A percentile compares a stretch with the other conserved stretches of the same genome.
Conservation (phyloP, 2,329 filamentous ascomycete genomes). For the Fusarium penzigii region DNA sequence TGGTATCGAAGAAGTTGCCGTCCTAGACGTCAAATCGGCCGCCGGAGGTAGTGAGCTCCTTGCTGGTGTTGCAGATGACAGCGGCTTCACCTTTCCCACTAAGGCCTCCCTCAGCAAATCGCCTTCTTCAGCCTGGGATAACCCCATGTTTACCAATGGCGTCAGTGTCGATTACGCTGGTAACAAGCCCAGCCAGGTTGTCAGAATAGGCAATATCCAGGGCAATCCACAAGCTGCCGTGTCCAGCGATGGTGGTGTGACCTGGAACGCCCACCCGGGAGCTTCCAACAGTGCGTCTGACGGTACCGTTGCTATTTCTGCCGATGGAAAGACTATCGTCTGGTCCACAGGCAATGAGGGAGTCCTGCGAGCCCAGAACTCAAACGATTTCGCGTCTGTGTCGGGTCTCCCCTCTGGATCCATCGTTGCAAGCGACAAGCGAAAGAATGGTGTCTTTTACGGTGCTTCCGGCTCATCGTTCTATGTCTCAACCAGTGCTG, state of each 20-base stretch:
- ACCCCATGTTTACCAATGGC: slow-evolving; percentile 47
- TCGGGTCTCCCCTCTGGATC: slow-evolving; percentile 46
- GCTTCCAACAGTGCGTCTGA: slow-evolving; percentile 45
- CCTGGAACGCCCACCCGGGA: slow-evolving; percentile 49
- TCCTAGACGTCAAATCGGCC: slow-evolving; percentile 49
- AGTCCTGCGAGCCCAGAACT: slow-evolving; percentile 44
- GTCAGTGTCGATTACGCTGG: slow-evolving; percentile 52
- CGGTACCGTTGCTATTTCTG: slow-evolving; percentile 52
- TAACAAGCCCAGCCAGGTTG: slow-evolving; percentile 45
- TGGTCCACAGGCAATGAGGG: slow-evolving; percentile 45
- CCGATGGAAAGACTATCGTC: slow-evolving; percentile 49
- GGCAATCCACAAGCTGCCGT: slow-evolving; percentile 48
- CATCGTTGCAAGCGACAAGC: slow-evolving; percentile 56
- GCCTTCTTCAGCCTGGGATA: slow-evolving; percentile 47
- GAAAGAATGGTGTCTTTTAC: slow-evolving; percentile 54
- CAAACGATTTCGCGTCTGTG: slow-evolving; percentile 46
- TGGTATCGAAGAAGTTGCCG: slow-evolving; percentile 56
- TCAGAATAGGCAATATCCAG: slow-evolving; percentile 50
- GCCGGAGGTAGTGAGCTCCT: slow-evolving; percentile 53
- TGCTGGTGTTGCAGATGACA: slow-evolving; percentile 52
- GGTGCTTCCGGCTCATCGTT: slow-evolving; percentile 47
- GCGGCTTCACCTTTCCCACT: slow-evolving; percentile 50
- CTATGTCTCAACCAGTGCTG: slow-evolving; percentile 53
- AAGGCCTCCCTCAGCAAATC: slow-evolving; percentile 40
- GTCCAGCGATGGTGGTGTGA: slow-evolving; percentile 51